Base-by-base conservation (phyloP, 306 rosid genomes). In the Alnus glutinosa region DNA sequence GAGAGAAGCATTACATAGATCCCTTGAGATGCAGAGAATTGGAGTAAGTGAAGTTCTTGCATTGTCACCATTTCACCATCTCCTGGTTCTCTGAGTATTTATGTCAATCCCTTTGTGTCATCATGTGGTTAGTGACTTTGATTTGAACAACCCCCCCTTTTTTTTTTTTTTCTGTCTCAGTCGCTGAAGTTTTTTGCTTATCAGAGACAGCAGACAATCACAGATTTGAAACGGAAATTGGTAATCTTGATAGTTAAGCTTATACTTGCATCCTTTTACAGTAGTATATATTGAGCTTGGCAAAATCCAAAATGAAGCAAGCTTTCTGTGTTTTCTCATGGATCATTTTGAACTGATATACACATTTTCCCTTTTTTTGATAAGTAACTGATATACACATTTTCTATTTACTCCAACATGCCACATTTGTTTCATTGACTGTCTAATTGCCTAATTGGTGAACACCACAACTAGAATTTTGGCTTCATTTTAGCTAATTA, bases 1-100 rank as follows among this genome's bases (percentile, higher is more conserved):
- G 88, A 87, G 90, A 82, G 79, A 89, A 83, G 98, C 98, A 50
- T 78, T 94, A 64, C 83, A 12, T 28, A 89, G 96, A 68, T 90
- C 97, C 76, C 85, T 92, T 78, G 96, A 90, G 84, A 89, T 87
- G 90, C 97, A 94, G 83, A 90, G 96, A 89, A 23, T 86, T 70
- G 97, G 97, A 80, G 98, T 94, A 83, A 85, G 94, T 80, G 61
- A 81, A 77, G 71, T 23, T 69, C 75, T 79, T 75, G 48, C 71
- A 71, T 63, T 58, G 49, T 55, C 57, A 59, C 36, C 47, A 47
- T 70, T 75, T 23, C 70, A 58, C 59, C 72, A 3, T 86, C 71
- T 74, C 79, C 37, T 37, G 12, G n/a, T 76, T 77, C 66, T 63
- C 55, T 49, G 66, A 58, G 70, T 23, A 62, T 70, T 76, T 51